phyloP scores from a whole-genome alignment of 345 rosid species.

The Acer negundo region DNA sequence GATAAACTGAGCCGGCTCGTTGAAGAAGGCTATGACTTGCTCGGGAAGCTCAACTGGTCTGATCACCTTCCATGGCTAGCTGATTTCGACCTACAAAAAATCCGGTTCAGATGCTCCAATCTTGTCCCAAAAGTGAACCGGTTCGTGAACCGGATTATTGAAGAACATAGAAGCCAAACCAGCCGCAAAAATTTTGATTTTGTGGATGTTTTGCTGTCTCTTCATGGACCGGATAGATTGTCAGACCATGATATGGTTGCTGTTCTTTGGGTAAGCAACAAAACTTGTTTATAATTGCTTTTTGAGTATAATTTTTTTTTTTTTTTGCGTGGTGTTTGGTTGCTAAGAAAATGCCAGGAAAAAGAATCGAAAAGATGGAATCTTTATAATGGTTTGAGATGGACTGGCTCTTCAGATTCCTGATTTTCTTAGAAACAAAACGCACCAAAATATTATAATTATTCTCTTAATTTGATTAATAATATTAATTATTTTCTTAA shows the following conservation, averaged over 20 bases:
- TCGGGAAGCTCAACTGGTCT: slow-evolving; percentile 52
- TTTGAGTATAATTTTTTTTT: slow-evolving; percentile 10
- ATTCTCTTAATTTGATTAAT: not conserved
- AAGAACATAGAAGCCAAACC: slow-evolving; percentile 30
- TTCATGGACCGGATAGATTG: slow-evolving; percentile 22
- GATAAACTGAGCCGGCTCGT: slow-evolving; percentile 40
- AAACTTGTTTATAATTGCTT: not conserved
- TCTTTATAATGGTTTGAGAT: slow-evolving; percentile 20
- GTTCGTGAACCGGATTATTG: slow-evolving; percentile 48
- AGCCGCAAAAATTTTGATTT: slow-evolving; percentile 33
- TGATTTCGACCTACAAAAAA: slow-evolving; percentile 41
- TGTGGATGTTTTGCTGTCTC: slow-evolving; percentile 33
- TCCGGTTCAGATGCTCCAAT: slow-evolving; percentile 44
- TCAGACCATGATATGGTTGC: slow-evolving; percentile 24
- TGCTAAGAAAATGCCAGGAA: slow-evolving; percentile 5
- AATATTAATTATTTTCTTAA: not conserved
- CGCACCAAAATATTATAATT: no score
- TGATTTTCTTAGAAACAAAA: not conserved
- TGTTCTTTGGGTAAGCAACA: slow-evolving; percentile 27
- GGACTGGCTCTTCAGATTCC: slow-evolving; percentile 6
- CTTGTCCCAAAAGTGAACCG: slow-evolving; percentile 49
- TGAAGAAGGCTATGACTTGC: slow-evolving; percentile 52
- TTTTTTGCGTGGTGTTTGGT: slow-evolving; percentile 18
- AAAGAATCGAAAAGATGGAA: slow-evolving; percentile 4
- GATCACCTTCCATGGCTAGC: slow-evolving; percentile 60